Conservation (phyloP, 2,329 filamentous ascomycete genomes). For the Fusarium chlamydosporum region DNA sequence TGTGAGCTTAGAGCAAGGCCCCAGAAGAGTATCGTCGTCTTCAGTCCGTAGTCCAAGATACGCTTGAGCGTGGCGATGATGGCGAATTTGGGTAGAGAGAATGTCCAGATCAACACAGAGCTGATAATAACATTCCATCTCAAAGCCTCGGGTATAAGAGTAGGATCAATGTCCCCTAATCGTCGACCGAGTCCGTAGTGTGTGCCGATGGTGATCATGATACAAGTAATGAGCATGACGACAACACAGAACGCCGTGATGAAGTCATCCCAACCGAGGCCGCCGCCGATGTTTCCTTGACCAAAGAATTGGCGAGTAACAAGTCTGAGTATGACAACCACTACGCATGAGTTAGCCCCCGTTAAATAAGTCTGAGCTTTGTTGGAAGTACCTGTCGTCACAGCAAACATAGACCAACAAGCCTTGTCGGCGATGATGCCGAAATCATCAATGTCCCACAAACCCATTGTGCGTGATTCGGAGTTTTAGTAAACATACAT, state of each 20-base stretch:
- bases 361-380: neutral
- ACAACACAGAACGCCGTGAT: constrained; percentile 44
- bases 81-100: constrained; percentile 50
- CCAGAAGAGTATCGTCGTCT: constrained; percentile 48
- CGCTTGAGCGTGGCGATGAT: constrained; percentile 50
- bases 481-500: neutral
- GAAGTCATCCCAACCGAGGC: constrained; percentile 47
- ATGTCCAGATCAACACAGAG: constrained; percentile 48
- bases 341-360: constrained; percentile 10
- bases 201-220: constrained; percentile 45
- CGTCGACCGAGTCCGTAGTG: constrained; percentile 46
- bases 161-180: constrained; percentile 1
- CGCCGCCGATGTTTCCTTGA: constrained; percentile 37
- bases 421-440: constrained; percentile 46
- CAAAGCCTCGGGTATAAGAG: constrained; percentile 31
- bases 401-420: constrained; percentile 49
- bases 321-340: constrained; percentile 44
- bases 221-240: constrained; percentile 44
- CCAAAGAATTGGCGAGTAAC: constrained; percentile 39
- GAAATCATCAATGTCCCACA: constrained; percentile 43
- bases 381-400: constrained; percentile 31
- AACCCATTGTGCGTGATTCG: constrained; percentile 26
- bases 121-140: constrained; percentile 50
- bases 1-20: constrained; percentile 44
- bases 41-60: constrained; percentile 48